A percentile compares a stretch with the other conserved stretches of the same genome.
Evolutionary conservation across 108 stramenopile genomes (phyloP).

Genomic region (Parmales sp.): DNA sequence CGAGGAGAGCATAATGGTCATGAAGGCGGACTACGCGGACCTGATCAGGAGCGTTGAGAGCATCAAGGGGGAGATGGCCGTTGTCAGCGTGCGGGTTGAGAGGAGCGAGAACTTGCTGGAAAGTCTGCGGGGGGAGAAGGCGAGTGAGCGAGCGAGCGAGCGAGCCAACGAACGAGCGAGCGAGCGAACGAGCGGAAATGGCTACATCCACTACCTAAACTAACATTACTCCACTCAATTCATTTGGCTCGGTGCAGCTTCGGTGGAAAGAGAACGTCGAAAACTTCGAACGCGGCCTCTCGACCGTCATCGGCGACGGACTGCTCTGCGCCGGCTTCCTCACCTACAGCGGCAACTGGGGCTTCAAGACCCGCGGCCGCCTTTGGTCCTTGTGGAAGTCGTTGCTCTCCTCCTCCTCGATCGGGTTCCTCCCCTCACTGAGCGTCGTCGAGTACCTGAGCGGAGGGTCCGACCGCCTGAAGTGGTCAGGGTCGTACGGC

Average conservation of each 20-base stretch:
- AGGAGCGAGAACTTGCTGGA: constrained; percentile 82
- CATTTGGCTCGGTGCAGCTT: too few species aligned
- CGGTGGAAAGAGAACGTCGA: constrained; percentile 86
- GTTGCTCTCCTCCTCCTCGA: neutral
- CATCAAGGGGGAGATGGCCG: constrained; percentile 88
- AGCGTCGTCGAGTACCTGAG: constrained; percentile 79
- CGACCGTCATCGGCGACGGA: constrained; percentile 80
- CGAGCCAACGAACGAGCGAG: too few species aligned
- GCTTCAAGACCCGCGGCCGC: constrained; percentile 55
- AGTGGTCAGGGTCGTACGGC: constrained; percentile 72
- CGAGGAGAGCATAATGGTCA: constrained; percentile 76
- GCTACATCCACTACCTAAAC: too few species aligned
- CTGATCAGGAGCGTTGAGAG: constrained; percentile 90
- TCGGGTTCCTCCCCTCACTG: neutral
- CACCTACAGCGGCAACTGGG: constrained; percentile 87
- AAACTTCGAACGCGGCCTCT: constrained; percentile 67
- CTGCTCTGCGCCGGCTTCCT: constrained; percentile 85
- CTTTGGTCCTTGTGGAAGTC: constrained; percentile 19
- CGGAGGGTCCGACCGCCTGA: constrained; percentile 66
- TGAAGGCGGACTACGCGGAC: constrained; percentile 91
- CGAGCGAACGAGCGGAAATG: too few species aligned
- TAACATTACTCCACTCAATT: too few species aligned
- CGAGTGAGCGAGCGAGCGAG: too few species aligned
- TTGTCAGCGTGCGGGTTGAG: constrained; percentile 75
- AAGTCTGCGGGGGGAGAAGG: constrained; percentile 85